Evolutionary conservation across 163 green algal species (phyloP), one percentile per base, ranked within the genome.

Genomic region (Chlamydomonas reinhardtii): DNA sequence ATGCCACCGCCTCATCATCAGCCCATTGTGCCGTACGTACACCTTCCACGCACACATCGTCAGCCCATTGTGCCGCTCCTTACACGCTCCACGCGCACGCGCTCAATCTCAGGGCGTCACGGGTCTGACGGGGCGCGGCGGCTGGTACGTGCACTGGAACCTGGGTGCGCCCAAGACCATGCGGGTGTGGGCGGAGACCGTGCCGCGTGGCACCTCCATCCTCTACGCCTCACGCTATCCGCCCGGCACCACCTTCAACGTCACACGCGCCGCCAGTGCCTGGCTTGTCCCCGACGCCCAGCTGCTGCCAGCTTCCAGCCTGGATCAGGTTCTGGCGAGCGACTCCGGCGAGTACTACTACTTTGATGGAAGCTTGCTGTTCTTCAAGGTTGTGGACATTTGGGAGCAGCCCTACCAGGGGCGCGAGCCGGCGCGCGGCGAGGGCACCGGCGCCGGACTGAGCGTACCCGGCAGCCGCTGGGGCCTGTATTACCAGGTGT

Each of bases 41-140:
- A n/a, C n/a, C n/a, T n/a, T n/a, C n/a, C n/a, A n/a, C n/a, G n/a
- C n/a, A n/a, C n/a, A n/a, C n/a, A n/a, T n/a, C n/a, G n/a, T n/a
- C n/a, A n/a, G n/a, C n/a, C n/a, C n/a, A n/a, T n/a, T n/a, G n/a
- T n/a, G n/a, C n/a, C n/a, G n/a, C n/a, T n/a, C 39, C 39, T 48
- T 8, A 48, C 39, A 14, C 39, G 39, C 39, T 5, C 39, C 39
- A 48, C 59, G 5, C 25, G 1, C 25, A 19, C 17, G 59, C 59
- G 20, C 59, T 2, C 59, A 66, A 12, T 11, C 39, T n/a, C 75
- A 85, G 76, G 88, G 90, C 52, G 70, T 94, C 56, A 93, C 91
- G 2, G 91, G 91, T 2, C 87, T 94, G 11, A 94, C 91, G 37
- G 91, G 91, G 82, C 84, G 35, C 54, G 86, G 82, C 24, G 91